Conservation (phyloP, 345 rosid genomes). For the Citrus maxima region DNA sequence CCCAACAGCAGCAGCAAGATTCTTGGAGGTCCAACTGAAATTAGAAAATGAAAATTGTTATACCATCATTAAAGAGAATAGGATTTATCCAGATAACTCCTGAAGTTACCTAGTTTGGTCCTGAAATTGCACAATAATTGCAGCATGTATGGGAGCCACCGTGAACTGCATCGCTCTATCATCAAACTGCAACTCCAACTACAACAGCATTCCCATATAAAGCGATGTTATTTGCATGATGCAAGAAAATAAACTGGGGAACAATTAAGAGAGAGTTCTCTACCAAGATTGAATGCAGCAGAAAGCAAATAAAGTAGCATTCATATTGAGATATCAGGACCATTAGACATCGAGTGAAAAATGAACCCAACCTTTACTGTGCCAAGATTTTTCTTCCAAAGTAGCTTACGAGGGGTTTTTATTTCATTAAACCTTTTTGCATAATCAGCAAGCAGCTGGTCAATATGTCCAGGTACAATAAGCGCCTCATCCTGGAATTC, state of each 20-base stretch:
- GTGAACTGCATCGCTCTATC: conserved; percentile 74
- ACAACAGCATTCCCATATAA: conserved; percentile 20
- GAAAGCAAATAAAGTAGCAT: neutral
- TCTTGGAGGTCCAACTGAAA: conserved; percentile 77
- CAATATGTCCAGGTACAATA: conserved; percentile 66
- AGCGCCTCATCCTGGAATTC: conserved; percentile 79
- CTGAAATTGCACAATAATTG: conserved; percentile 92
- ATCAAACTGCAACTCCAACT: conserved; percentile 95
- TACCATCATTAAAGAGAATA: neutral
- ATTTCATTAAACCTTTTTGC: conserved; percentile 72
- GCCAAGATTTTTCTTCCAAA: conserved; percentile 98
- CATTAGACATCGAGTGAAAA: neutral
- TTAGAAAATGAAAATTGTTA: conserved; percentile 13
- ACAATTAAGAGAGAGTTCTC: neutral
- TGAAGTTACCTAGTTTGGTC: conserved; percentile 63
- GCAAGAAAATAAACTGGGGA: neutral
- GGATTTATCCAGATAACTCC: conserved; percentile 8
- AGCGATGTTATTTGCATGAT: conserved; percentile 1
- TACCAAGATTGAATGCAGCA: neutral
- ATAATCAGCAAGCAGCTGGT: conserved; percentile 75
- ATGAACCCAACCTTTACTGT: conserved; percentile 67
- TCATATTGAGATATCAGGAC: neutral
- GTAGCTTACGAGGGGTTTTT: conserved; percentile 92
- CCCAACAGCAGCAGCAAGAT: conserved; percentile 69
- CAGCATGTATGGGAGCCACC: conserved; percentile 87